A percentile compares a stretch with the other conserved stretches of the same genome.
Evolutionary conservation across 2,329 filamentous ascomycete species (phyloP).

Genomic region (Ophiostoma populinum): DNA sequence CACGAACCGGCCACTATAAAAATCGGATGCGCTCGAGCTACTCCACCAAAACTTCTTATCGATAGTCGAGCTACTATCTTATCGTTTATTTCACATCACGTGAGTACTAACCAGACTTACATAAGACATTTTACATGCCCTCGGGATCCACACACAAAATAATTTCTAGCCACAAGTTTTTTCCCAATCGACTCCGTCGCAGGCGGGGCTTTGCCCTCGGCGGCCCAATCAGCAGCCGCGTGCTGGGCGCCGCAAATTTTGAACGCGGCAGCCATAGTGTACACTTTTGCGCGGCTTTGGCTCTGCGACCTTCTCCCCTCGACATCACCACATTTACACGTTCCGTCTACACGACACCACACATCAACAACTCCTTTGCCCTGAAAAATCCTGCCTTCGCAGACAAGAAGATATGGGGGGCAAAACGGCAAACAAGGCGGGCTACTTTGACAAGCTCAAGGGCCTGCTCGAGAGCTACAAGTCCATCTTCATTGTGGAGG

Average conservation of each 20-base stretch:
- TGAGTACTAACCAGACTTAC: background rate
- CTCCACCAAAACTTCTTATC: too few relatives aligned
- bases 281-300: too few relatives aligned
- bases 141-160: constrained; percentile 6
- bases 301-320: background rate
- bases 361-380: constrained; percentile 30
- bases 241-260: too few relatives aligned
- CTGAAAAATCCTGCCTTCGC: constrained; percentile 98
- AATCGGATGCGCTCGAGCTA: too few relatives aligned
- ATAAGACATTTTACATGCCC: background rate
- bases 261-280: too few relatives aligned
- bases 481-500: constrained; percentile 91
- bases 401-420: constrained; percentile 96
- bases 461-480: constrained; percentile 87
- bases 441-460: constrained; percentile 99
- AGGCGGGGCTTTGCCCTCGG: too few relatives aligned
- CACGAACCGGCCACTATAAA: too few relatives aligned
- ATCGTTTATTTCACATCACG: constrained; percentile 1
- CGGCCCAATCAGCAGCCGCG: too few relatives aligned
- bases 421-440: constrained; percentile 80
- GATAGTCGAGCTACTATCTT: too few relatives aligned
- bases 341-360: constrained; percentile 2
- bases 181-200: background rate
- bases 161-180: background rate
- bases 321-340: constrained; percentile 6